phyloP scores from a whole-genome alignment of 768 basidiomycete species.

The Agaricus blazei region DNA sequence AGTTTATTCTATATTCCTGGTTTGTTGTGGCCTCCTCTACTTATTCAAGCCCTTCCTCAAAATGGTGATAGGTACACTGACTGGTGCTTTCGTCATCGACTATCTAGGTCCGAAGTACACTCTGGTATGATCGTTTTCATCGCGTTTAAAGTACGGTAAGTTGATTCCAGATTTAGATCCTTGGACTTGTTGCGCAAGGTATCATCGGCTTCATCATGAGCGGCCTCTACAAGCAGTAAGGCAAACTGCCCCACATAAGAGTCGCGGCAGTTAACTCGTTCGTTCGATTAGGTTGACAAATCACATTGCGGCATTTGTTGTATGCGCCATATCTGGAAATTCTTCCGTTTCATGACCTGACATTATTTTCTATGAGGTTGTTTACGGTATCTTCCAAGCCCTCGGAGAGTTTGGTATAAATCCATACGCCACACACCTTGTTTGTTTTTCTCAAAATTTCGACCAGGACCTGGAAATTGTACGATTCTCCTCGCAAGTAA shows the following conservation, averaged over 20 bases:
- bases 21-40: not conserved
- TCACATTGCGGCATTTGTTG: slow-evolving; percentile 73
- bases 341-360: not conserved
- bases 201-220: slow-evolving; percentile 88
- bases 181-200: slow-evolving; percentile 62
- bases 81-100: slow-evolving; percentile 75
- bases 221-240: slow-evolving; percentile 60
- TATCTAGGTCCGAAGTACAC: slow-evolving; percentile 70
- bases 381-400: slow-evolving; percentile 89
- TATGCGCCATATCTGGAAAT: slow-evolving; percentile 22
- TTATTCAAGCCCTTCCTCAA: slow-evolving; percentile 31
- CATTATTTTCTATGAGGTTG: slow-evolving; percentile 36
- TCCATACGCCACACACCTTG: not conserved
- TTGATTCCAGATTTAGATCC: slow-evolving; percentile 38
- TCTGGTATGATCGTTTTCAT: slow-evolving; percentile 41
- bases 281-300: slow-evolving; percentile 40
- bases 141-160: not conserved
- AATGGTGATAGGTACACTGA: slow-evolving; percentile 47
- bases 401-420: slow-evolving; percentile 76
- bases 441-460: not conserved
- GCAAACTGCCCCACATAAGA: not conserved
- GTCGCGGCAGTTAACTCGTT: not conserved
- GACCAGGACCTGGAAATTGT: slow-evolving; percentile 73
- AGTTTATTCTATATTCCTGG: slow-evolving; percentile 39
- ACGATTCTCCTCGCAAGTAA: slow-evolving; percentile 84